These are phyloP conservation scores for Mangifera indica DNA, from an alignment of 345 rosid genomes.

Conservation along the genomic window DNA sequence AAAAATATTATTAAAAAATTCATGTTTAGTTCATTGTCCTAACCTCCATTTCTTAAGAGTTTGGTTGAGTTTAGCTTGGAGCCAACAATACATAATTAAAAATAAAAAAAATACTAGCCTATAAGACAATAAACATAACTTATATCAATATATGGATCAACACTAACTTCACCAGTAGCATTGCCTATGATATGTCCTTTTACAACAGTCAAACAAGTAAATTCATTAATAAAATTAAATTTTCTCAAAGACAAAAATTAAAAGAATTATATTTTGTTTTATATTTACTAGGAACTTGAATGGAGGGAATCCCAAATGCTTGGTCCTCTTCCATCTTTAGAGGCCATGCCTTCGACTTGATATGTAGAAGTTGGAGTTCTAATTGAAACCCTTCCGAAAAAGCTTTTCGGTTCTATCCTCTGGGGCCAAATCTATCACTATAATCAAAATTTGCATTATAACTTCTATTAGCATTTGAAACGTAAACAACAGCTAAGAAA, in stretches of 20 bases:
- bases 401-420: conserved; percentile 40
- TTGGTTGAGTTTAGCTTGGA: too few species aligned
- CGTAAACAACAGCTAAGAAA: neutral
- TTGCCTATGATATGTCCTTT: conserved; percentile 42
- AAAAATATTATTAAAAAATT: neutral
- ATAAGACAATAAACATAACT: too few species aligned
- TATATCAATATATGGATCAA: conserved; percentile 42
- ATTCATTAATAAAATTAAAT: neutral
- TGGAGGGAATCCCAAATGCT: conserved; percentile 59
- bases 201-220: neutral
- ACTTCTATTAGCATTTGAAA: neutral
- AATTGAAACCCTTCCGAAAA: conserved; percentile 47
- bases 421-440: conserved; percentile 25
- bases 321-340: conserved; percentile 61
- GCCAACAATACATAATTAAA: too few species aligned
- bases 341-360: conserved; percentile 67
- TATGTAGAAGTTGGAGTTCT: conserved; percentile 60
- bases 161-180: conserved; percentile 49
- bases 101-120: neutral
- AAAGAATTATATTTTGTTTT: neutral
- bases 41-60: too few species aligned
- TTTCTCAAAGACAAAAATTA: too few species aligned
- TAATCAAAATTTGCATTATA: too few species aligned
- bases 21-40: too few species aligned
- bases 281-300: conserved; percentile 39